phyloP scores from a whole-genome alignment of 306 rosid species.

The Dryas octopetala region DNA sequence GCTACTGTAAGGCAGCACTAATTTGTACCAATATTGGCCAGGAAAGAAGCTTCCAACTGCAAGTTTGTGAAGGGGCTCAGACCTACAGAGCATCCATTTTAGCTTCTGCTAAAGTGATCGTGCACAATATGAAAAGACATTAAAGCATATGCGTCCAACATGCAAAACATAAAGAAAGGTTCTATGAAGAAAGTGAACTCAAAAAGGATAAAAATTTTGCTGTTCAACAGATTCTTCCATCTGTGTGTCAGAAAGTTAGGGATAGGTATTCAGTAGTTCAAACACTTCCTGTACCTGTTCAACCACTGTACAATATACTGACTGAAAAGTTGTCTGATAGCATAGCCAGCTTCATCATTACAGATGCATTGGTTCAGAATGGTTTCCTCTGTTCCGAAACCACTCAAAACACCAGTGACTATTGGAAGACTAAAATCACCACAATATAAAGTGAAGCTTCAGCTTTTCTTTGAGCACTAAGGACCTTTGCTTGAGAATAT shows the following conservation, averaged over 20 bases:
- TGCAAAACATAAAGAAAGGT: conserved; percentile 14
- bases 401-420: conserved; percentile 26
- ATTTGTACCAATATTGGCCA: conserved; percentile 10
- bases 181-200: conserved; percentile 27
- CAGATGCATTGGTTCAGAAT: conserved; percentile 36
- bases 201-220: conserved; percentile 26
- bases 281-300: conserved; percentile 14
- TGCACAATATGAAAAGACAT: conserved; percentile 10
- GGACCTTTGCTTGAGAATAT: conserved; percentile 28
- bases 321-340: conserved; percentile 28
- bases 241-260: conserved; percentile 38
- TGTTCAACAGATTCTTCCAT: conserved; percentile 38
- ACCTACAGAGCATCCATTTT: conserved; percentile 1
- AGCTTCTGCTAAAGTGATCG: conserved; percentile 12
- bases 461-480: conserved; percentile 28
- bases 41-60: conserved; percentile 1
- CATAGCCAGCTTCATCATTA: conserved; percentile 29
- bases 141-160: conserved; percentile 19
- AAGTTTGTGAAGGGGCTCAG: conserved; percentile 1
- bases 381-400: conserved; percentile 25
- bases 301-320: conserved; percentile 20
- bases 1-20: conserved; percentile 1
- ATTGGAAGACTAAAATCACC: conserved; percentile 15
- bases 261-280: conserved; percentile 23
- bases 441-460: conserved; percentile 28